Percentiles rank a stretch among this genome's conserved stretches.
These are phyloP conservation scores for Stephania japonica DNA, from an alignment of 164 flowering plant genomes.

Conservation along the genomic window DNA sequence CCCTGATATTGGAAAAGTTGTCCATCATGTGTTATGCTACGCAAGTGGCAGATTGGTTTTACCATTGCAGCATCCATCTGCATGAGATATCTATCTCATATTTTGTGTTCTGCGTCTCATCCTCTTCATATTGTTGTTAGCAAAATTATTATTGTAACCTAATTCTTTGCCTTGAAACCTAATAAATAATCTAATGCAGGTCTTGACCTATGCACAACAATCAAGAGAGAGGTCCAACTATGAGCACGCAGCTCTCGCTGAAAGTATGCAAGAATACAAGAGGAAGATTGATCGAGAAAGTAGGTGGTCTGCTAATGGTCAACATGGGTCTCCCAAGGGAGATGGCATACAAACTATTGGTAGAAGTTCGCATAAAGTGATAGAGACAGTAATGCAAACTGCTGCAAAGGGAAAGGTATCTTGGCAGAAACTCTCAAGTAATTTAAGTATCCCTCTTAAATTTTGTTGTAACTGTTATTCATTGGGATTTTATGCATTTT, in stretches of 20 bases:
- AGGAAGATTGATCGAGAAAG: slow-evolving; percentile 87
- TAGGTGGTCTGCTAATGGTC: slow-evolving; percentile 57
- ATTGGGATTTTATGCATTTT: slow-evolving; percentile 18
- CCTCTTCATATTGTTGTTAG: neutral
- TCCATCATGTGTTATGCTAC: neutral
- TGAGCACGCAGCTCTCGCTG: slow-evolving; percentile 87
- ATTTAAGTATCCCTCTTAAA: neutral
- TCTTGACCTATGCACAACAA: slow-evolving; percentile 84
- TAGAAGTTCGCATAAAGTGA: slow-evolving; percentile 48
- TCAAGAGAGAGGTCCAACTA: slow-evolving; percentile 87
- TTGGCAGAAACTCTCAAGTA: neutral
- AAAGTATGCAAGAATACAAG: slow-evolving; percentile 86
- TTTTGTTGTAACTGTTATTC: slow-evolving; percentile 1
- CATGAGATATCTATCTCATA: neutral
- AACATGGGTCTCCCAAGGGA: slow-evolving; percentile 51
- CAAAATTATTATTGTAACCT: no score
- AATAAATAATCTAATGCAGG: slow-evolving; percentile 37
- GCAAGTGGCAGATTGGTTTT: neutral
- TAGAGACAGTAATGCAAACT: slow-evolving; percentile 64
- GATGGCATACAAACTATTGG: slow-evolving; percentile 39
- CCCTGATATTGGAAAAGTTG: neutral
- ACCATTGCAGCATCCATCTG: neutral
- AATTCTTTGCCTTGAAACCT: neutral
- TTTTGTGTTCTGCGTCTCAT: neutral
- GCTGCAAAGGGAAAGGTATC: slow-evolving; percentile 89